Conservation (phyloP, 2,329 filamentous ascomycete genomes). For the Diaporthe citrichinensis region DNA sequence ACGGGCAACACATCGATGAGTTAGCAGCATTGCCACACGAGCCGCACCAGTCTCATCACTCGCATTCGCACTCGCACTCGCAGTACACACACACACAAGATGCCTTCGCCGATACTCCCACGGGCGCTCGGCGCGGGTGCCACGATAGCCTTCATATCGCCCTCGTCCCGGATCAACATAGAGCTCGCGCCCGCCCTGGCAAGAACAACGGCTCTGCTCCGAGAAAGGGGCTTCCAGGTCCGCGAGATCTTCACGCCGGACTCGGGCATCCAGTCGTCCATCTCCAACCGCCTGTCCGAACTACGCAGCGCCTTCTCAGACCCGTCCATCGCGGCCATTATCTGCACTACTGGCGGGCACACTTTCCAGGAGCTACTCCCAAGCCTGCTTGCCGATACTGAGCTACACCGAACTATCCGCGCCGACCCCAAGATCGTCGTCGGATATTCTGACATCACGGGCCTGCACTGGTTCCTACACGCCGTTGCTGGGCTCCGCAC, state of each 20-base stretch:
- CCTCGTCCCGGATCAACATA: conserved; percentile 55
- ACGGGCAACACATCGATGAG: neutral
- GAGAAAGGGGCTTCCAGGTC: conserved; percentile 52
- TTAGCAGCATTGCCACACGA: neutral
- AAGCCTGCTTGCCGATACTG: conserved; percentile 52
- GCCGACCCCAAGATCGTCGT: conserved; percentile 58
- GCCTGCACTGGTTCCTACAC: conserved; percentile 58
- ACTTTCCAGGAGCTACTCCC: conserved; percentile 57
- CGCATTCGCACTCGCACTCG: neutral
- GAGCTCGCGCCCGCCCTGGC: conserved; percentile 47
- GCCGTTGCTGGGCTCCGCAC: conserved; percentile 55
- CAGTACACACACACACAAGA: neutral
- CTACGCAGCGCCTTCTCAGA: conserved; percentile 56
- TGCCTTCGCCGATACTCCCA: neutral
- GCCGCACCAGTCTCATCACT: neutral
- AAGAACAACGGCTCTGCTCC: conserved; percentile 50
- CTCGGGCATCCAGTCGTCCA: conserved; percentile 50
- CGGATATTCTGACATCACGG: conserved; percentile 58
- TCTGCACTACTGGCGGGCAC: conserved; percentile 57
- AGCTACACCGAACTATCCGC: conserved; percentile 51
- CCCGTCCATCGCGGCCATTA: conserved; percentile 51
- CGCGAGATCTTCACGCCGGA: conserved; percentile 50
- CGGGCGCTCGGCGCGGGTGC: conserved; percentile 50
- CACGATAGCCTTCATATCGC: conserved; percentile 58
- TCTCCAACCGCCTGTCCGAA: conserved; percentile 54